phyloP scores from a whole-genome alignment of 2,329 filamentous ascomycete species.

The Penicillium corylophilum region DNA sequence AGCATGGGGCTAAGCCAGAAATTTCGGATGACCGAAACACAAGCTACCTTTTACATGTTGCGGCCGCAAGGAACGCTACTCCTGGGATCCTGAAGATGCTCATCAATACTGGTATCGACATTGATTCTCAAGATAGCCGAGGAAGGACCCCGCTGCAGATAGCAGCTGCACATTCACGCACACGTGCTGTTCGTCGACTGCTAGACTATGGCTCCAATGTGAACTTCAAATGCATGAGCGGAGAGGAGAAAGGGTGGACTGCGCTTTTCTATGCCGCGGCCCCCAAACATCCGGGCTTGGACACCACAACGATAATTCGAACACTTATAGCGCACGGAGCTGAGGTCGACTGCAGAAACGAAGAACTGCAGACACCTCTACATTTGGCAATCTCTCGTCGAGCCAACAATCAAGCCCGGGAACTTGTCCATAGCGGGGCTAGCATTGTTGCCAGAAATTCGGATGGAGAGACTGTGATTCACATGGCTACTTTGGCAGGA shows the following conservation, averaged over 20 bases:
- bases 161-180: constrained; percentile 8
- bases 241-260: constrained; percentile 3
- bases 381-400: constrained; percentile 6
- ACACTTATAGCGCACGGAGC: constrained; percentile 6
- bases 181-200: constrained; percentile 6
- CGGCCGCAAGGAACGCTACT: constrained; percentile 1
- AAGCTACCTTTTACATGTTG: background rate
- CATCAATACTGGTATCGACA: background rate
- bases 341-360: constrained; percentile 1
- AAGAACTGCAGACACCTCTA: constrained; percentile 1
- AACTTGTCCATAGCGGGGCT: constrained; percentile 4
- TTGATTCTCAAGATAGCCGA: constrained; percentile 6
- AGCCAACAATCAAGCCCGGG: constrained; percentile 6
- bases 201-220: constrained; percentile 4
- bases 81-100: constrained; percentile 4
- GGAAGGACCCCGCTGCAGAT: constrained; percentile 9
- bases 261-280: constrained; percentile 6
- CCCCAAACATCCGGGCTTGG: background rate
- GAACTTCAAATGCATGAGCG: constrained; percentile 1
- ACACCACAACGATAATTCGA: constrained; percentile 10
- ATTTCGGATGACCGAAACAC: background rate
- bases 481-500: constrained; percentile 4
- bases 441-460: constrained; percentile 4
- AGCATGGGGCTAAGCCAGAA: background rate
- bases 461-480: constrained; percentile 5